Evolutionary conservation across 1,284 basidiomycete genomes (phyloP), one percentile per base, ranked within the genome.

Genomic region (Exobasidium cylindrosporum): DNA sequence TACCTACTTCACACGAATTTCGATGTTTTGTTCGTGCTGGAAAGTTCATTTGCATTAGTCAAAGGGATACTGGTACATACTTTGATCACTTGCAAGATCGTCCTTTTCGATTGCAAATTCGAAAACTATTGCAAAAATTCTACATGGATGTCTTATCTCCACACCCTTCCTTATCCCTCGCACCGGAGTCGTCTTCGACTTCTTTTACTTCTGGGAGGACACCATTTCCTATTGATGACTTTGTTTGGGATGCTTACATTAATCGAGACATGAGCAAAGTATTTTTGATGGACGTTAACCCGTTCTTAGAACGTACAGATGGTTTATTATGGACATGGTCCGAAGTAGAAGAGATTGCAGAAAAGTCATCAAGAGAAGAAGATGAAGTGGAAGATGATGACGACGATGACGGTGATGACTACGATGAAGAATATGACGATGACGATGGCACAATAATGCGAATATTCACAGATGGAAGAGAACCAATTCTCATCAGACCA

Each of bases 211-310:
- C 14, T 44, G 53, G 1, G 26, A 47, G 21, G 24, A 21, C 32
- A 29, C 53, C 53, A 23, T 55, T 55, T 17, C 53, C 53, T 5
- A 47, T 76, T 26, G 11, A 14, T 1, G 74, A 77, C 46, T 71
- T 95, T 77, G 83, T 86, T 1, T 88, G 96, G 72, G 94, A 97
- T 78, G 82, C 96, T 52, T 86, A 96, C 63, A 84, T 97, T 45
- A 92, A 90, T 0, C 87, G 92, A 17, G 87, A 90, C 75, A 83
- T 91, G 47, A 81, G 84, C 0, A 83, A 86, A 7, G 89, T 87
- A 4, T 89, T 92, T 79, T 83, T 95, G 67, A 80, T 97, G 68
- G 95, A 97, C 80, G 89, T 97, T 81, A 92, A 92, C 69, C 91
- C 92, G 0, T 97, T 89, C 76, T 85, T 89, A 11, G 85, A 86